Conservation (phyloP, 192 early-diverging fungal genomes). For the Coemansia javaensis region DNA sequence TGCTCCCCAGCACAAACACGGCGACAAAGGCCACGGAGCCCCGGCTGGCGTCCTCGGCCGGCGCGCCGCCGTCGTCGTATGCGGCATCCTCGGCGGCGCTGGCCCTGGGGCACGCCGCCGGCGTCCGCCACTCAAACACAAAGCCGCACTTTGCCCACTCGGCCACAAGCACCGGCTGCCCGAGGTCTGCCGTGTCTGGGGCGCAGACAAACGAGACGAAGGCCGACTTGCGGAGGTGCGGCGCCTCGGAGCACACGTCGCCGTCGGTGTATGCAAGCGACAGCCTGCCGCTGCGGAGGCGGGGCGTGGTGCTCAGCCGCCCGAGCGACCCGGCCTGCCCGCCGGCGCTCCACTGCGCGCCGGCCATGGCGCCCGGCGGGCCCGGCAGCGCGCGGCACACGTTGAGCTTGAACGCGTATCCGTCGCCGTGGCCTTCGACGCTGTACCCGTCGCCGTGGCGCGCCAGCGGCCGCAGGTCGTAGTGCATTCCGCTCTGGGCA, state of each 20-base stretch:
- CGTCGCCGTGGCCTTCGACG: slow-evolving; percentile 23
- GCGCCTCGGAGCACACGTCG: slow-evolving; percentile 22
- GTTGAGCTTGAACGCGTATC: slow-evolving; percentile 35
- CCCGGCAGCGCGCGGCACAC: slow-evolving; percentile 26
- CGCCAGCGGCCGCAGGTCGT: slow-evolving; percentile 38
- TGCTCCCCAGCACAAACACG: slow-evolving; percentile 40
- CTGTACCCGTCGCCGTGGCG: slow-evolving; percentile 7
- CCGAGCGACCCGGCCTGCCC: slow-evolving; percentile 22
- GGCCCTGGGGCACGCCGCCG: slow-evolving; percentile 24
- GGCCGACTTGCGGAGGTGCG: slow-evolving; percentile 26
- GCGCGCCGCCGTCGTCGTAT: background rate
- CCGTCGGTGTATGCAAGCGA: slow-evolving; percentile 42
- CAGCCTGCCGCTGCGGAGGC: slow-evolving; percentile 32
- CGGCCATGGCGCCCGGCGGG: background rate
- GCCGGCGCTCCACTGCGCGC: slow-evolving; percentile 17
- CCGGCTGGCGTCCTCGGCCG: slow-evolving; percentile 4
- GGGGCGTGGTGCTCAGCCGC: slow-evolving; percentile 9
- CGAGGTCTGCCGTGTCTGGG: slow-evolving; percentile 6
- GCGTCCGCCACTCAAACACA: slow-evolving; percentile 55
- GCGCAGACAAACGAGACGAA: slow-evolving; percentile 47
- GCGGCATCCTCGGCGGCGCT: background rate
- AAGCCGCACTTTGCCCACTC: slow-evolving; percentile 46
- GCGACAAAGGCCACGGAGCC: slow-evolving; percentile 34
- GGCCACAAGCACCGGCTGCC: slow-evolving; percentile 41
- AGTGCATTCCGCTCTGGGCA: too few relatives aligned